A percentile compares a stretch with the other conserved stretches of the same genome.
Evolutionary conservation across 441 rosid species (phyloP).

Genomic region (Rhodomyrtus psidioides): DNA sequence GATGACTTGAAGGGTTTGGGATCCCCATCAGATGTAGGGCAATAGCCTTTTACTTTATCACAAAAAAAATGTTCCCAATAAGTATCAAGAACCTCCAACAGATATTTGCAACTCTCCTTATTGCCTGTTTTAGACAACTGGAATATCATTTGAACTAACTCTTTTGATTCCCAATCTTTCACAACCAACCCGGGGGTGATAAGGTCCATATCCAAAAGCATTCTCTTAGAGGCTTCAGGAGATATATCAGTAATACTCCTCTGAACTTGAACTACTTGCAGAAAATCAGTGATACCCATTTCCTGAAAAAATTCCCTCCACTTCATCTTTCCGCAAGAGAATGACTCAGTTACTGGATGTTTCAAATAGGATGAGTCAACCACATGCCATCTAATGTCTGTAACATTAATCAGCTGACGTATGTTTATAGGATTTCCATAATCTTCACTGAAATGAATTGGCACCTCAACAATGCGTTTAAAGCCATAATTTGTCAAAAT

Average conservation of each 20-base stretch:
- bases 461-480: constrained; percentile 37
- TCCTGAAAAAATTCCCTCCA: constrained; percentile 91
- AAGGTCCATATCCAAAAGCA: constrained; percentile 20
- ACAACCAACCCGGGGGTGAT: constrained; percentile 32
- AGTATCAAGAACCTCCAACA: constrained; percentile 65
- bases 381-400: constrained; percentile 67
- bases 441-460: constrained; percentile 77
- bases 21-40: constrained; percentile 20
- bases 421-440: constrained; percentile 60
- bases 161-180: constrained; percentile 89
- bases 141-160: constrained; percentile 51
- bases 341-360: constrained; percentile 54
- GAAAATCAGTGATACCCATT: constrained; percentile 82
- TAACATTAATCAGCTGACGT: constrained; percentile 39
- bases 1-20: constrained; percentile 53
- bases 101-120: constrained; percentile 52
- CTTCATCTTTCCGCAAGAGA: constrained; percentile 39
- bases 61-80: constrained; percentile 68
- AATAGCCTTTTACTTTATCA: constrained; percentile 45
- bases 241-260: constrained; percentile 47
- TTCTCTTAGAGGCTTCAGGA: constrained; percentile 13
- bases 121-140: constrained; percentile 32
- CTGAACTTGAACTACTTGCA: constrained; percentile 64
- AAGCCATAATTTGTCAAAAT: constrained; percentile 76
- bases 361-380: constrained; percentile 65